Evolutionary conservation across 805 yeast species (phyloP), one percentile per base, ranked within the genome.

Genomic region (Candida quercuum): DNA sequence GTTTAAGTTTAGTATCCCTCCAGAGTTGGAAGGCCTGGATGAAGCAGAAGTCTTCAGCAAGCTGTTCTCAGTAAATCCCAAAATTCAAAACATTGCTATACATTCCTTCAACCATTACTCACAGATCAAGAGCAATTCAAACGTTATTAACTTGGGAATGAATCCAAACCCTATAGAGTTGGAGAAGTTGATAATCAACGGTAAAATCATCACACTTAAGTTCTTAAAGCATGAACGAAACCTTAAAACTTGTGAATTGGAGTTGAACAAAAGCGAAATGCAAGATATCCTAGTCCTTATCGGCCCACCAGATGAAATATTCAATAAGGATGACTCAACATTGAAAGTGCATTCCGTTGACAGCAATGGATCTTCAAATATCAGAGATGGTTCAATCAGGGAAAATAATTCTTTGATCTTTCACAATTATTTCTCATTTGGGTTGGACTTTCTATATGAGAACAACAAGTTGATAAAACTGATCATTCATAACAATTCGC

Each of bases 291-390:
- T 76, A 7, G 54, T 60, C 15, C 48, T 58, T 0, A 53, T 78
- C 16, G 84, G 84, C 0, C 76, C 80, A 2, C 83, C 85, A 0
- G 74, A 74, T 33, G 79, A 72, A 32, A 63, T 61, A 4, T 66
- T 75, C 42, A 57, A 63, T 41, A 71, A 71, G 43, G 62, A 64
- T 35, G 76, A 70, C 42, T 49, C 55, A 3, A 55, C 75, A 42
- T 53, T 66, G 13, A 51, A 56, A 41, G 72, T 66, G 25, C 75
- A 64, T 51, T 61, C 56, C 21, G 18, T 37, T 4, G 20, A 18
- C 8, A 19, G 17, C 20, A 10, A 14, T 11, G 10, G 18, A 16
- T 23, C 23, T 17, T 4, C 29, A 21, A 20, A 22, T 16, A n/a
- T n/a, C n/a, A n/a, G n/a, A n/a, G n/a, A n/a, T n/a, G n/a, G n/a